These are phyloP conservation scores for Endocalyx cinctus DNA, from an alignment of 2,329 filamentous ascomycete species.

Conservation along the genomic window DNA sequence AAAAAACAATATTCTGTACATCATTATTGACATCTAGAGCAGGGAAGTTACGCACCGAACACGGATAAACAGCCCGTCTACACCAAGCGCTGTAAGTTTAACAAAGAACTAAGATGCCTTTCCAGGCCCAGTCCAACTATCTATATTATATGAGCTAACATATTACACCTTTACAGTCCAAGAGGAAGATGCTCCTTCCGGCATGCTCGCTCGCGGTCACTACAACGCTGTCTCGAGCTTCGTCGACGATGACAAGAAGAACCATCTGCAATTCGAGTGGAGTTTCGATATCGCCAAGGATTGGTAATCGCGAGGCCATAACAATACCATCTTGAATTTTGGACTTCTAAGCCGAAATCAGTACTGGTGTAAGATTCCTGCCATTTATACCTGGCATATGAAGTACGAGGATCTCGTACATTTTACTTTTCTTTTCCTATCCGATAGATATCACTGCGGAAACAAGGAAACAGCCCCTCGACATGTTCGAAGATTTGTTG, in stretches of 20 bases:
- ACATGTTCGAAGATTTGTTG: too few relatives aligned
- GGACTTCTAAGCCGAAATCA: too few relatives aligned
- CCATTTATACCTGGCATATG: too few relatives aligned
- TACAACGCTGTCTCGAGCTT: slow-evolving; percentile 90
- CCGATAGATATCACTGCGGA: too few relatives aligned
- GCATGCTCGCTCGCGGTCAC: slow-evolving; percentile 83
- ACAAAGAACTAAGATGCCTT: too few relatives aligned
- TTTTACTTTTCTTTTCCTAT: too few relatives aligned
- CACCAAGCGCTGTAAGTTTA: slow-evolving; percentile 79
- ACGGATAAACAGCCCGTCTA: slow-evolving; percentile 83
- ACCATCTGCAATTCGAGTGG: slow-evolving; percentile 91
- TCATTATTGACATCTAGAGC: too few relatives aligned
- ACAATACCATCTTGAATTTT: slow-evolving; percentile 1
- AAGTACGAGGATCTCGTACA: too few relatives aligned
- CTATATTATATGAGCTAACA: neutral
- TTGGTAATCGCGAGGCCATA: slow-evolving; percentile 54
- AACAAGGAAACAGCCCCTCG: too few relatives aligned
- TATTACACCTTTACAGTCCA: slow-evolving; percentile 56
- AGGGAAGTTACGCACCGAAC: slow-evolving; percentile 92
- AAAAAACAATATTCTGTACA: too few relatives aligned
- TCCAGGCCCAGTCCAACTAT: too few relatives aligned
- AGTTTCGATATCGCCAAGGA: slow-evolving; percentile 95
- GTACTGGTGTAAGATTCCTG: too few relatives aligned
- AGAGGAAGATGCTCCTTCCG: slow-evolving; percentile 84
- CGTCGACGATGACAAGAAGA: slow-evolving; percentile 89